These are phyloP conservation scores for Puccinia horiana DNA, from an alignment of 1,284 basidiomycete genomes.

Conservation along the genomic window DNA sequence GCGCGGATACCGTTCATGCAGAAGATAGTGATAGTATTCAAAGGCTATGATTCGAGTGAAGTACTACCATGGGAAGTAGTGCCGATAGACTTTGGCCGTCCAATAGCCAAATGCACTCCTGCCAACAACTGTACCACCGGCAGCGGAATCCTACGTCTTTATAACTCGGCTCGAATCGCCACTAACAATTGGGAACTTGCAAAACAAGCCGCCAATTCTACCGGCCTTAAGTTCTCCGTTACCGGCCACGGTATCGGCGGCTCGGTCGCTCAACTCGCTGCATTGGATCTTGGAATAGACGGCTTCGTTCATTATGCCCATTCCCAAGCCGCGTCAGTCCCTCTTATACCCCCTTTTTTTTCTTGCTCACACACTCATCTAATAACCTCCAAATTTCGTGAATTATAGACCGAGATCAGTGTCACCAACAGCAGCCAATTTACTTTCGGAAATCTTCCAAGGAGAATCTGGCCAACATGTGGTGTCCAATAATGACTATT, in stretches of 20 bases:
- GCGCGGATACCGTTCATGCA: slow-evolving; percentile 36
- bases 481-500: slow-evolving; percentile 44
- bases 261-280: slow-evolving; percentile 41
- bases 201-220: slow-evolving; percentile 16
- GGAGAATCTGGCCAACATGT: slow-evolving; percentile 43
- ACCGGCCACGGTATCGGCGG: slow-evolving; percentile 47
- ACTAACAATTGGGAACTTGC: slow-evolving; percentile 33
- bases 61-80: slow-evolving; percentile 29
- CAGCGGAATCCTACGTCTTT: slow-evolving; percentile 23
- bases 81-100: slow-evolving; percentile 33
- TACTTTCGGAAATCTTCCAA: slow-evolving; percentile 22
- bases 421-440: not conserved
- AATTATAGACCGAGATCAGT: slow-evolving; percentile 12
- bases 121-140: slow-evolving; percentile 21
- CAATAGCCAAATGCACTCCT: not conserved
- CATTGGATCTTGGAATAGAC: slow-evolving; percentile 32
- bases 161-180: slow-evolving; percentile 35
- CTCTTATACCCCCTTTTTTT: not conserved
- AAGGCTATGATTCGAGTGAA: slow-evolving; percentile 9
- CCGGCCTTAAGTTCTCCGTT: slow-evolving; percentile 40
- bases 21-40: slow-evolving; percentile 44
- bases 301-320: slow-evolving; percentile 43
- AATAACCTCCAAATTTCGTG: not conserved
- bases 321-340: slow-evolving; percentile 48
- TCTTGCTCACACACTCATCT: not conserved